Base-by-base conservation (phyloP, 768 basidiomycete genomes). In the Paxillus rubicundulus region DNA sequence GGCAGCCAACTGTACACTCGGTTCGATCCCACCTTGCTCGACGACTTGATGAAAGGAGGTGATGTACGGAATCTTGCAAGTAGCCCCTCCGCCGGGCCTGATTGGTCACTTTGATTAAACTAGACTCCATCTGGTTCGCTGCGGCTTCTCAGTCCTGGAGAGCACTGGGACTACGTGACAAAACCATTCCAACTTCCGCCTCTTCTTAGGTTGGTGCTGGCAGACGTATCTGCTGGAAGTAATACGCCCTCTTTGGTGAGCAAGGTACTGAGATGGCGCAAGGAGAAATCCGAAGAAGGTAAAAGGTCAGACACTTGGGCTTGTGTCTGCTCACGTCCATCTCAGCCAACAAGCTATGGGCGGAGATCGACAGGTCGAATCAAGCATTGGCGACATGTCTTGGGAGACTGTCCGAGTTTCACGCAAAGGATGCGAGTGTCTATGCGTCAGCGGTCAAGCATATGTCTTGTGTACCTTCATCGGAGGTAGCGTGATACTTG, bases 191-290 rank as follows among this genome's bases (percentile, higher is more conserved):
- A 81, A 47, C 84, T 99, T 32, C 97, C 97, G 3, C 91, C 90
- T 0, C 71, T 84, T 46, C 86, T 89, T 18, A 77, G 90, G 49
- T 78, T 99, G 33, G 80, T 98, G 72, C 78, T 99, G 18, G 97
- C 95, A 21, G 97, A 99, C 65, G 93, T 98, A 14, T 91, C 97
- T 61, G 92, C 90, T 9, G 97, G 97, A 9, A 95, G 90, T 59
- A 91, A 98, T 62, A 98, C 97, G 2, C 97, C 97, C 2, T 91
- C 91, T 38, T 82, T 98, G 38, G 93, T 95, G 10, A 84, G 91
- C 28, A 86, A 91, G 68, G 97, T 99, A 4, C 72, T 97, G 57
- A 85, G 84, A 61, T 98, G 96, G 96, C 81, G 90, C 39, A 81
- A 82, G 61, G 81, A 84, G 39, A 77, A 86, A 41, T 69, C 74